Percentiles rank a stretch among this genome's conserved stretches.
Evolutionary conservation across 139 green algal genomes (phyloP).

Genomic region (Volvox africanus): DNA sequence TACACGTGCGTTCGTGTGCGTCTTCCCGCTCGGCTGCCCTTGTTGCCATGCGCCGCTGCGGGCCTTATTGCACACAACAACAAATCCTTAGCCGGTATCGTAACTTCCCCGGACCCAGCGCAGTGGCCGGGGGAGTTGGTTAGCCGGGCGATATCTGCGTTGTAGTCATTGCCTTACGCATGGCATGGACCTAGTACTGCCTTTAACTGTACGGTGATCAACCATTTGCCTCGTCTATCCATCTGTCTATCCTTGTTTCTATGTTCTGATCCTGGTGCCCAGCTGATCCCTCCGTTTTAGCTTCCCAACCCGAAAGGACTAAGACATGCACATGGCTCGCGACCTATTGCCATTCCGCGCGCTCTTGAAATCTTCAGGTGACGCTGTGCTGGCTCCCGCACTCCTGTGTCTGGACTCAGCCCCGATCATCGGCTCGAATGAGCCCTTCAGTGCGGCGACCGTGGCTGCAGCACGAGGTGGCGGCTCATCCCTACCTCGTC

Average conservation of each 20-base stretch:
- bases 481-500: slow-evolving; percentile 17
- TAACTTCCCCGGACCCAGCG: slow-evolving; percentile 24
- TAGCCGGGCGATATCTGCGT: slow-evolving; percentile 3
- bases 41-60: slow-evolving; percentile 23
- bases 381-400: neutral
- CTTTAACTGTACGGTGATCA: no score
- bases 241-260: no score
- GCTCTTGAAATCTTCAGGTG: neutral
- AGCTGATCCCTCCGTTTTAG: no score
- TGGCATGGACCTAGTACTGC: no score
- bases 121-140: slow-evolving; percentile 28
- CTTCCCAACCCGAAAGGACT: no score
- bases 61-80: slow-evolving; percentile 37
- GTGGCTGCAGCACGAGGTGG: neutral
- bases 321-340: no score
- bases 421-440: neutral
- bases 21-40: slow-evolving; percentile 23
- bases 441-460: neutral
- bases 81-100: slow-evolving; percentile 12
- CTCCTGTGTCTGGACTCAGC: neutral
- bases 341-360: no score
- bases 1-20: slow-evolving; percentile 15
- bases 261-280: no score
- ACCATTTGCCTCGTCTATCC: no score
- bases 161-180: no score